Evolutionary conservation across 2,329 filamentous ascomycete genomes (phyloP).

Genomic region (Colletotrichum neosansevieriae): DNA sequence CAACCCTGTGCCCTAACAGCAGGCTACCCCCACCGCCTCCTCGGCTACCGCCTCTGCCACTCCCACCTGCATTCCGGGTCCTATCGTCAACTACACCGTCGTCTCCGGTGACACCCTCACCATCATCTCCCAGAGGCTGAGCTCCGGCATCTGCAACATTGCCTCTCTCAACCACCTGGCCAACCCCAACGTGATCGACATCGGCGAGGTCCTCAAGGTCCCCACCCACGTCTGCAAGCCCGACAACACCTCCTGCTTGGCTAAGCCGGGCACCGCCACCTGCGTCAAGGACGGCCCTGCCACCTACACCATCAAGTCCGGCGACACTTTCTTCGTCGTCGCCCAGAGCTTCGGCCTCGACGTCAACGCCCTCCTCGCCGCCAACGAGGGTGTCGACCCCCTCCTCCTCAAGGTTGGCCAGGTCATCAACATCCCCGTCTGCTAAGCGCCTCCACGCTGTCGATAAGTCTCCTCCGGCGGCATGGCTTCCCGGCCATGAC

Average conservation of each 20-base stretch:
- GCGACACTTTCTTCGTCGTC: slow-evolving; percentile 33
- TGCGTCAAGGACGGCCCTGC: slow-evolving; percentile 10
- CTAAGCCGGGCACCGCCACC: neutral
- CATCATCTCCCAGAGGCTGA: neutral
- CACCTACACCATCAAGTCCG: slow-evolving; percentile 14
- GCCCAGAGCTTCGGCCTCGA: slow-evolving; percentile 12
- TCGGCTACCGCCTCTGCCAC: neutral
- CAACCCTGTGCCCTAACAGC: neutral
- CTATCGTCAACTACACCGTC: slow-evolving; percentile 25
- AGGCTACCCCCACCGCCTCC: neutral
- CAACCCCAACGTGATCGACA: slow-evolving; percentile 18
- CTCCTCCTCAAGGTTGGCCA: slow-evolving; percentile 18
- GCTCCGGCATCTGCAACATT: slow-evolving; percentile 36
- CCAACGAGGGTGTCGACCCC: slow-evolving; percentile 22
- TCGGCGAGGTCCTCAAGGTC: slow-evolving; percentile 19
- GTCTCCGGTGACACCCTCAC: slow-evolving; percentile 26
- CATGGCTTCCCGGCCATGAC: neutral
- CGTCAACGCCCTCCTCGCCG: slow-evolving; percentile 8
- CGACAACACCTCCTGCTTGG: slow-evolving; percentile 35
- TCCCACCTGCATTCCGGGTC: slow-evolving; percentile 23
- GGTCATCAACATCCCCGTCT: slow-evolving; percentile 28
- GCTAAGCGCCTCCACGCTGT: neutral
- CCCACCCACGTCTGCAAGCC: slow-evolving; percentile 28
- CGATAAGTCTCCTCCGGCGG: neutral
- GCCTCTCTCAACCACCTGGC: slow-evolving; percentile 4